Evolutionary conservation across 352 stramenopile species (phyloP), one percentile per base, ranked within the genome.

Genomic region (Thalassiosira livingstoniorum): DNA sequence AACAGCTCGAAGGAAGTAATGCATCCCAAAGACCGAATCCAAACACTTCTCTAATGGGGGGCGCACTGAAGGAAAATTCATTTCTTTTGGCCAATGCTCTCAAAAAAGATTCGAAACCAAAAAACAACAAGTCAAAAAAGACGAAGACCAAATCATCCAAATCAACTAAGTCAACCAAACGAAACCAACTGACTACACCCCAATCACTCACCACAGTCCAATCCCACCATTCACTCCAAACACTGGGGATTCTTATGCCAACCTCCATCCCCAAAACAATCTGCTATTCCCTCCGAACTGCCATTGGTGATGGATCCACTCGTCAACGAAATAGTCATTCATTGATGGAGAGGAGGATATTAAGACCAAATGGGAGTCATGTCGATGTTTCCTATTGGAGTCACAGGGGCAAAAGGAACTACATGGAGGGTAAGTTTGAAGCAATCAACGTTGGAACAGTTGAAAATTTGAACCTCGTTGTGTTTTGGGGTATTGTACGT

Each of bases 361-460:
- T 94, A 18, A 69, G 85, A 10, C 89, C 89, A 1, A 95, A 95
- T 68, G 80, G 84, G 51, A 75, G 82, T 39, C 70, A 89, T 53
- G 55, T 95, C 18, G 91, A 94, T 75, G 68, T 86, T 39, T 92
- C 83, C 45, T 89, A 94, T 74, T 95, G 91, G 91, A 92, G 83
- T 73, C 89, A 94, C 80, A 76, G 82, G 61, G 89, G 89, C 27
- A 86, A 87, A 57, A 60, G 91, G 47, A 72, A 78, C 60, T 95
- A 95, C 68, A 93, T 94, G 89, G 91, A 95, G 90, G 91, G 91
- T 86, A 63, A 75, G 85, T 91, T 86, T n/a, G n/a, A n/a, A n/a
- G n/a, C n/a, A n/a, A n/a, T n/a, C n/a, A n/a, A n/a, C n/a, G n/a
- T n/a, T n/a, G n/a, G n/a, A n/a, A n/a, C n/a, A n/a, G n/a, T n/a